These are phyloP conservation scores for Apiospora pterosperma DNA, from an alignment of 2,329 filamentous ascomycete species.

Conservation along the genomic window DNA sequence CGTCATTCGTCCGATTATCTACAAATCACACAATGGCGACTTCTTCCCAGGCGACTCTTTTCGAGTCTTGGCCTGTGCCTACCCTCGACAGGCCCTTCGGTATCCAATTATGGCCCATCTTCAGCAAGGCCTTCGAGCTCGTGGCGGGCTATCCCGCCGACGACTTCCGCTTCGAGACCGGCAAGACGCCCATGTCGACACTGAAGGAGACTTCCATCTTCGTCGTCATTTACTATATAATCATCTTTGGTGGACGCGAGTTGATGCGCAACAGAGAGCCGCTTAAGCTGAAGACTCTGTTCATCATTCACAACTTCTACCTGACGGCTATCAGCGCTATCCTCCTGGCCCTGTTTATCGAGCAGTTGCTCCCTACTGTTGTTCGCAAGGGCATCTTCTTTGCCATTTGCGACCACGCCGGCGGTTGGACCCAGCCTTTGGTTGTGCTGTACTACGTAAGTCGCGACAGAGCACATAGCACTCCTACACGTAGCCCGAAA, in stretches of 20 bases:
- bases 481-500: no score
- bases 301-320: constrained; percentile 96
- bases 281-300: constrained; percentile 82
- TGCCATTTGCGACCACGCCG: constrained; percentile 75
- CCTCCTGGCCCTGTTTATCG: constrained; percentile 80
- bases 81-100: constrained; percentile 91
- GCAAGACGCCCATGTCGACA: constrained; percentile 86
- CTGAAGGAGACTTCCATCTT: constrained; percentile 77
- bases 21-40: constrained; percentile 9
- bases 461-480: constrained; percentile 17
- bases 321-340: constrained; percentile 80
- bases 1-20: not conserved
- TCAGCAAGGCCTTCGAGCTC: constrained; percentile 78
- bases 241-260: constrained; percentile 91
- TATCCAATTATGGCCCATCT: constrained; percentile 88
- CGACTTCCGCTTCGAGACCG: constrained; percentile 80
- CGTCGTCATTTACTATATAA: constrained; percentile 83
- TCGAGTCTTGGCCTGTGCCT: constrained; percentile 62
- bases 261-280: constrained; percentile 84
- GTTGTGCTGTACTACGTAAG: constrained; percentile 96
- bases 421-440: constrained; percentile 91
- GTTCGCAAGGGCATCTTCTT: constrained; percentile 81
- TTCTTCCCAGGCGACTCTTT: constrained; percentile 39
- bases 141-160: constrained; percentile 78
- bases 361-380: constrained; percentile 85